Percentiles rank a stretch among this genome's conserved stretches.
phyloP scores from a whole-genome alignment of 495 filamentous ascomycete genomes.

The Xylaria cubensis region DNA sequence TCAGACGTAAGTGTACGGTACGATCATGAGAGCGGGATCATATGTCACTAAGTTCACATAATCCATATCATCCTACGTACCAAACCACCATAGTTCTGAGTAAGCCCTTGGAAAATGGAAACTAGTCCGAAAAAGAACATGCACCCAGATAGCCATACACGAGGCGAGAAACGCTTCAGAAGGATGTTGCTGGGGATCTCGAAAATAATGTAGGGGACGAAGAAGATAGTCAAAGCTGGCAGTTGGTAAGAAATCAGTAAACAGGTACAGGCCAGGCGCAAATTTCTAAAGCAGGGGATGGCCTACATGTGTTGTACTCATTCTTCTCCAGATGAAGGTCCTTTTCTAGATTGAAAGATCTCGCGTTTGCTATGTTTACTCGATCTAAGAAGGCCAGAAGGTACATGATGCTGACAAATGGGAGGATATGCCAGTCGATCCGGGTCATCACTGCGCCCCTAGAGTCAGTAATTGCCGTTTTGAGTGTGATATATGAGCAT shows the following conservation, averaged over 20 bases:
- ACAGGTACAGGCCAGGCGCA: neutral
- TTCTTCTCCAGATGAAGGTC: slow-evolving; percentile 67
- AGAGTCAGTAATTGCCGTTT: neutral
- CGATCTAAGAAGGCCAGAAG: slow-evolving; percentile 87
- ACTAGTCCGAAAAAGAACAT: slow-evolving; percentile 86
- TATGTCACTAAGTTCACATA: neutral
- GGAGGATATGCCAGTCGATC: slow-evolving; percentile 82
- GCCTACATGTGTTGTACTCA: slow-evolving; percentile 69
- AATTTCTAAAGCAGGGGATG: neutral
- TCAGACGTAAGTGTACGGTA: slow-evolving; percentile 1
- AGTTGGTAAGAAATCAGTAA: neutral
- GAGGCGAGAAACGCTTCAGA: slow-evolving; percentile 80
- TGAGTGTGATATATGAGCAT: neutral
- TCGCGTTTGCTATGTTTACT: slow-evolving; percentile 75
- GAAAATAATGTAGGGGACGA: slow-evolving; percentile 86
- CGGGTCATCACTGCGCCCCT: slow-evolving; percentile 62
- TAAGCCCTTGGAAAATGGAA: slow-evolving; percentile 79
- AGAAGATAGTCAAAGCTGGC: slow-evolving; percentile 81
- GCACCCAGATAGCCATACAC: slow-evolving; percentile 80
- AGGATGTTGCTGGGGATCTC: slow-evolving; percentile 92
- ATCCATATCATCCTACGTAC: slow-evolving; percentile 15
- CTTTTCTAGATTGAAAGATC: slow-evolving; percentile 64
- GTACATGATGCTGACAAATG: slow-evolving; percentile 82
- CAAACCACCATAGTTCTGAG: slow-evolving; percentile 77
- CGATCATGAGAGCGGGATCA: neutral